Evolutionary conservation across 192 early-diverging fungal species (phyloP), one percentile per base, ranked within the genome.

Genomic region (Backusella psychrophila): DNA sequence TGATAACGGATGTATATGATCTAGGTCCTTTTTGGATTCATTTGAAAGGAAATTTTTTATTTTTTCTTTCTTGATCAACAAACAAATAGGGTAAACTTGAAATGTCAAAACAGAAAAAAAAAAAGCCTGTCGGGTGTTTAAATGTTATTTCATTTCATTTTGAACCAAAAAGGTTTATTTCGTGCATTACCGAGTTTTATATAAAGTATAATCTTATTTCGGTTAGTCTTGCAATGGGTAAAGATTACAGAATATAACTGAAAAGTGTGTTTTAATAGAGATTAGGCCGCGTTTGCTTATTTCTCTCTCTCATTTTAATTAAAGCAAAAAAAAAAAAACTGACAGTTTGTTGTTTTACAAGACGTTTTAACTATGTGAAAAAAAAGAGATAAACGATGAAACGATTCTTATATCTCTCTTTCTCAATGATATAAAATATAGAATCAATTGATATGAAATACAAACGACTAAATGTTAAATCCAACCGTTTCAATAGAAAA

Each of bases 51-150:
- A 63, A 26, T 1, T 63, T 63, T n/a, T n/a, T n/a, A n/a, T n/a
- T n/a, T 63, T 63, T 63, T 63, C 19, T n/a, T 53, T 53, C n/a
- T 53, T 59, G 23, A 63, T 63, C 56, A 63, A 63, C 56, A 63
- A 63, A 63, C 56, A 63, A 59, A 59, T 29, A 59, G 9, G 11
- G n/a, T 11, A 59, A 63, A 29, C 11, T 63, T 63, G 8, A 29
- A 29, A 29, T 63, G 56, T 29, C 56, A 63, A 63, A 63, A 63
- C 23, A 29, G 23, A 59, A 52, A 52, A 52, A 52, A 49, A 49
- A 0, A 31, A 31, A 31, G 31, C 26, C 8, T 26, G 23, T 63
- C 56, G 11, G 56, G 7, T 63, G 23, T 29, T 56, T n/a, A 23
- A n/a, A 29, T 23, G 56, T 31, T 63, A 33, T 26, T 29, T 63